Evolutionary conservation across 208 protist genomes (phyloP).

Genomic region (Trypanosomatidae sp.): DNA sequence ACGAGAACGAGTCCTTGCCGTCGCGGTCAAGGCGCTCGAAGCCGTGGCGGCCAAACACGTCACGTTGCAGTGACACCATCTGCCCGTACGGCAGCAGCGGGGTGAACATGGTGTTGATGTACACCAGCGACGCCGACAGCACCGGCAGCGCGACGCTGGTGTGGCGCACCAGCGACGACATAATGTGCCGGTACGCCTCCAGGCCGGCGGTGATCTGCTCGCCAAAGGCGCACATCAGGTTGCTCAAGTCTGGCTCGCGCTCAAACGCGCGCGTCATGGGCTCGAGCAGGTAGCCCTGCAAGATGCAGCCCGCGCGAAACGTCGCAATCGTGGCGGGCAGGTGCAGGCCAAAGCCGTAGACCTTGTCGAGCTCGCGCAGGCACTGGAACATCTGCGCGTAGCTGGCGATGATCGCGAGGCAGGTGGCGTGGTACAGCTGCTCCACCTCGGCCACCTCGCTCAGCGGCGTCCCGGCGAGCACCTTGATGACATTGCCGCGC

Average conservation of each 20-base stretch:
- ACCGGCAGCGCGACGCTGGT: conserved; percentile 63
- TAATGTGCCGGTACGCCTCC: conserved; percentile 44
- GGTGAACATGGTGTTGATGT: conserved; percentile 82
- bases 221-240: conserved; percentile 78
- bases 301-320: conserved; percentile 86
- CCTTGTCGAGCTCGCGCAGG: conserved; percentile 80
- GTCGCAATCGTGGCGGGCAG: conserved; percentile 84
- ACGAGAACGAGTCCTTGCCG: conserved; percentile 60
- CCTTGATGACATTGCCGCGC: not conserved
- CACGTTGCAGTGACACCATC: conserved; percentile 85
- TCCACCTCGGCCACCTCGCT: conserved; percentile 52
- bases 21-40: conserved; percentile 81
- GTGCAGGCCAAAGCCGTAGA: conserved; percentile 78
- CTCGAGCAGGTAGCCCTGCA: conserved; percentile 75
- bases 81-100: conserved; percentile 66
- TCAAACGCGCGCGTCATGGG: conserved; percentile 87
- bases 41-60: conserved; percentile 85
- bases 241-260: conserved; percentile 69
- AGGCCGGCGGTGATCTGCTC: conserved; percentile 66
- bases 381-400: conserved; percentile 91
- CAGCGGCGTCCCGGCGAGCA: not conserved
- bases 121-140: conserved; percentile 53
- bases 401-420: conserved; percentile 72
- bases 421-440: conserved; percentile 67
- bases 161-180: conserved; percentile 27